Base-by-base conservation (phyloP, 257 asterid genomes). In the Mitragyna speciosa region DNA sequence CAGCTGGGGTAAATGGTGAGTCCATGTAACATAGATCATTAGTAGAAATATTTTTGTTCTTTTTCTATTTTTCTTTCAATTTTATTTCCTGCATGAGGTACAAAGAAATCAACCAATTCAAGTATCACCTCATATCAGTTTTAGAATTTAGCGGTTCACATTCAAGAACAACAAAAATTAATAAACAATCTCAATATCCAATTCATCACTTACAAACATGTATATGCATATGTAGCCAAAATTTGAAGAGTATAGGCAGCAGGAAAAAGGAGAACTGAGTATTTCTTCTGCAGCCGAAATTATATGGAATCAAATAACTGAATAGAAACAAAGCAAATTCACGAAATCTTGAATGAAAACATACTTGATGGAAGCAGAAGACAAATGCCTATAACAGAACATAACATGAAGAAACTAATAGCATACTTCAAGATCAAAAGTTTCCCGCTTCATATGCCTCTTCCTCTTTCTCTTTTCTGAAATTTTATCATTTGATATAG, bases 381-480 rank as follows among this genome's bases (percentile, higher is more conserved):
- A 49, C 45, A 49, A 39, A 77, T 43, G 51, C 61, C 30, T 4
- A 51, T n/a, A 45, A 77, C 26, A 76, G 54, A 71, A 43, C 54
- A n/a, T 58, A 68, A 71, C 68, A 45, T 56, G 19, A 64, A 70
- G 65, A 28, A 47, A 26, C 24, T 61, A 72, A 39, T 15, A 56
- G 70, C 91, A 64, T 78, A 94, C 98, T 77, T 95, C 92, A 72
- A 90, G 70, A 66, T 80, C 78, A 78, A 72, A 63, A n/a, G 82
- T 85, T 80, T 82, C 84, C 82, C 41, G 73, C 36, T 70, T 79
- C 24, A 14, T 76, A 9, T 43, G 77, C 83, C 80, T 86, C 90
- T 84, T 74, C 82, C 84, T 85, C 81, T 77, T 88, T 83, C 48
- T 79, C 79, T 87, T 87, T 79, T 81, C 58, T 61, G 87, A 79